Evolutionary conservation across 2,329 filamentous ascomycete genomes (phyloP).

Genomic region (Alternaria consortialis): DNA sequence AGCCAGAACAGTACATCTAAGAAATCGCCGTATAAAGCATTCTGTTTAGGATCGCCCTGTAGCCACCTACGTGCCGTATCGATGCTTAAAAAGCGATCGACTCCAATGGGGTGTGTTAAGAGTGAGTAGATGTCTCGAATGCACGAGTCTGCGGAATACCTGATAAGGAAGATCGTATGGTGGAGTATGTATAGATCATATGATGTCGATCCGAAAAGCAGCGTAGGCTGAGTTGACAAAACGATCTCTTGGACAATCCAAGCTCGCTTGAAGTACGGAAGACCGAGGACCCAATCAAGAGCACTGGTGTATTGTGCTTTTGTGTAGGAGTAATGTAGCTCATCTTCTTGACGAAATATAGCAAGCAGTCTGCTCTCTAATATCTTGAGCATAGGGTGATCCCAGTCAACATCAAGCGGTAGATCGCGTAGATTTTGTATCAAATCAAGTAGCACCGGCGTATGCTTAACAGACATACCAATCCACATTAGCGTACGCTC

Average conservation of each 20-base stretch:
- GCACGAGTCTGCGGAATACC: neutral
- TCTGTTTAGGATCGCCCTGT: neutral
- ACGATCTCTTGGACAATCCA: slow-evolving; percentile 4
- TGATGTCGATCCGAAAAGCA: neutral
- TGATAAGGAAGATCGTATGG: neutral
- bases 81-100: neutral
- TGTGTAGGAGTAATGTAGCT: neutral
- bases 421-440: neutral
- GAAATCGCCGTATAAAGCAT: neutral
- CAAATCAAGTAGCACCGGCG: slow-evolving; percentile 1
- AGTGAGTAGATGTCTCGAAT: neutral
- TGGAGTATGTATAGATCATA: neutral
- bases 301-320: neutral
- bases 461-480: neutral
- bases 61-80: slow-evolving; percentile 1
- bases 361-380: neutral
- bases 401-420: neutral
- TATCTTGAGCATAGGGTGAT: neutral
- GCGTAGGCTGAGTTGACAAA: neutral
- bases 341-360: neutral
- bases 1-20: neutral
- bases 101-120: neutral
- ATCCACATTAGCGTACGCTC: slow-evolving; percentile 1
- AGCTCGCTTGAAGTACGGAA: neutral
- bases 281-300: neutral